Evolutionary conservation across 2,329 filamentous ascomycete species (phyloP), one percentile per base, ranked within the genome.

Genomic region (Aureobasidium zeae): DNA sequence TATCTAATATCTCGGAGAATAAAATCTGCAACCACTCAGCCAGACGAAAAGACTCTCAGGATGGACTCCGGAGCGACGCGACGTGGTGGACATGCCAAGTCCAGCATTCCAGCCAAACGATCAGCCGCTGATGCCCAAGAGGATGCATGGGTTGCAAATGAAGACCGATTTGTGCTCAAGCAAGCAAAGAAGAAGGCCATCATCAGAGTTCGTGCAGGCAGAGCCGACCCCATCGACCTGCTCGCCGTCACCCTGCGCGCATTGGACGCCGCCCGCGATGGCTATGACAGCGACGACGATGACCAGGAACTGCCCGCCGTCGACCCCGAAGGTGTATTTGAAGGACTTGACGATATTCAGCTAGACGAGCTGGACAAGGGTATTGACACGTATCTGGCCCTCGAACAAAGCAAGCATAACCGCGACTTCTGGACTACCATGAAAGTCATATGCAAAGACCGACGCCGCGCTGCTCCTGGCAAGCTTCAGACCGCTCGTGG

Each of bases 181-280:
- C 91, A 98, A 66, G 83, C 89, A 34, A 98, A 96, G 72, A 96
- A 93, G 70, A 96, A 95, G 70, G 89, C 91, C 30, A 85, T 88
- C 52, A 93, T 98, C 53, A 82, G 91, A 29, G 87, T 96, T 33
- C 85, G 87, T 54, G 88, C 93, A 63, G 83, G 84, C 9, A 79
- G 93, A 53, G 88, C 89, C 45, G 88, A 86, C 58, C 84, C 89
- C 8, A 89, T 96, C 56, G 91, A 98, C 66, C 88, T 85, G 72
- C 75, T 98, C 33, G 86, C 88, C 1, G 91, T 96, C 57, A 93
- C 85, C 48, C 68, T 98, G 50, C 81, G 86, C 52, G 85, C 89
- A 50, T 81, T 96, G 52, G 91, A 98, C 60, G 73, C 80, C 21
- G 85, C 88, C 36, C 80, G 83, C 55, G 81, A 93, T 58, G 67